A percentile compares a stretch with the other conserved stretches of the same genome.
These are phyloP conservation scores for Trichosporon inkin DNA, from an alignment of 1,284 basidiomycete genomes.

Conservation along the genomic window DNA sequence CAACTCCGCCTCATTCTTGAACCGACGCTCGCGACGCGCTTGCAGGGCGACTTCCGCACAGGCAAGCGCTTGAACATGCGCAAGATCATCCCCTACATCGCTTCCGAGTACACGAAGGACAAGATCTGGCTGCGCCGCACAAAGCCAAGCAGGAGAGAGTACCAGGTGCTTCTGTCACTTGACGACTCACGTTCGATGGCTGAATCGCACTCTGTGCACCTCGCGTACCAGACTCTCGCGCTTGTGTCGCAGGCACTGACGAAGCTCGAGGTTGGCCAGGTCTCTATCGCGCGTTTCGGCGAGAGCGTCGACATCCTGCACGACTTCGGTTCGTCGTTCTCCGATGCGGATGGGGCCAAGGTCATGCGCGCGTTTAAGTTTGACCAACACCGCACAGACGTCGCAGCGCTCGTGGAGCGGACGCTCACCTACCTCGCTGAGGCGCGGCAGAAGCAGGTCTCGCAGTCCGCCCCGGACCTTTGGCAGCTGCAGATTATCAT, in stretches of 20 bases:
- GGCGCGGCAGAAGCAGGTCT: conserved; percentile 65
- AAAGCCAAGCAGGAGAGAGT: conserved; percentile 87
- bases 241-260: conserved; percentile 86
- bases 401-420: conserved; percentile 76
- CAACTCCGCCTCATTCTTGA: conserved; percentile 95
- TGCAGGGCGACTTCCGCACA: conserved; percentile 95
- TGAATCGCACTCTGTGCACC: conserved; percentile 84
- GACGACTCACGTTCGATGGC: conserved; percentile 98
- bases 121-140: conserved; percentile 98
- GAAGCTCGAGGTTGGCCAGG: conserved; percentile 89
- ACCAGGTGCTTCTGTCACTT: conserved; percentile 90
- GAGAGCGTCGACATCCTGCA: conserved; percentile 83
- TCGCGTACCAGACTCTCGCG: conserved; percentile 91
- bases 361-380: conserved; percentile 85
- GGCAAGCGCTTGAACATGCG: conserved; percentile 99
- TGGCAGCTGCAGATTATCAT: conserved; percentile 99
- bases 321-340: conserved; percentile 73
- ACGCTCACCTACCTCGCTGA: conserved; percentile 72
- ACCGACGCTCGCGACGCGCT: conserved; percentile 86
- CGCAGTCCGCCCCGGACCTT: conserved; percentile 65
- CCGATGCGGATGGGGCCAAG: conserved; percentile 70
- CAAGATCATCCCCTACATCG: conserved; percentile 97
- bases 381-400: conserved; percentile 85
- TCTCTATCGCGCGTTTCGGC: conserved; percentile 89
- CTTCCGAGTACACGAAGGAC: conserved; percentile 98